Conservation (phyloP, 352 stramenopile species). For the Globisporangium apiculatum region DNA sequence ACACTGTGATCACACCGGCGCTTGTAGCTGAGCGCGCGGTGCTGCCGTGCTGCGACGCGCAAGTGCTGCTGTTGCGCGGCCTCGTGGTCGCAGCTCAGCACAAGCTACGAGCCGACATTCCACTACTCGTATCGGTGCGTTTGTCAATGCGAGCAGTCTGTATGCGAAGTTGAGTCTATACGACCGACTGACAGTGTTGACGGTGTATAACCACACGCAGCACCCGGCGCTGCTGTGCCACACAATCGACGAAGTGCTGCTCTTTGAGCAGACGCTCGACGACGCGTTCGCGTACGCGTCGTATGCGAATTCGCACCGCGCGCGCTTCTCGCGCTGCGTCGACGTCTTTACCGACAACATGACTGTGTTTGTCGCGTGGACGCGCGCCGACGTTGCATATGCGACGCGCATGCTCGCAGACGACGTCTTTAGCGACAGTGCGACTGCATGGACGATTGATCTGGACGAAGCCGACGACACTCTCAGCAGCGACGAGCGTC, state of each 20-base stretch:
- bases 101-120: constrained; percentile 46
- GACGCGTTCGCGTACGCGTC: constrained; percentile 57
- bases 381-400: constrained; percentile 47
- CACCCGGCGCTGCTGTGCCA: constrained; percentile 54
- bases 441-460: constrained; percentile 6
- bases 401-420: constrained; percentile 30
- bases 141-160: background rate
- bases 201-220: background rate
- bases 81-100: constrained; percentile 31
- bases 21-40: constrained; percentile 35
- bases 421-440: background rate
- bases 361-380: constrained; percentile 61
- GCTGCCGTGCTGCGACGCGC: constrained; percentile 50
- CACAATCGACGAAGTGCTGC: constrained; percentile 61
- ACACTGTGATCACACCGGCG: constrained; percentile 29
- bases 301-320: constrained; percentile 29
- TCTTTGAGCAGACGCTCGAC: constrained; percentile 64
- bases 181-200: constrained; percentile 2
- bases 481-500: constrained; percentile 6
- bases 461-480: background rate
- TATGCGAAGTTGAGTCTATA: constrained; percentile 3
- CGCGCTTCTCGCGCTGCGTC: constrained; percentile 44
- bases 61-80: constrained; percentile 50
- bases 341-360: constrained; percentile 51
- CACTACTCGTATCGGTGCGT: constrained; percentile 33